phyloP scores from a whole-genome alignment of 2,329 filamentous ascomycete genomes.

The Diaporthe sp. region DNA sequence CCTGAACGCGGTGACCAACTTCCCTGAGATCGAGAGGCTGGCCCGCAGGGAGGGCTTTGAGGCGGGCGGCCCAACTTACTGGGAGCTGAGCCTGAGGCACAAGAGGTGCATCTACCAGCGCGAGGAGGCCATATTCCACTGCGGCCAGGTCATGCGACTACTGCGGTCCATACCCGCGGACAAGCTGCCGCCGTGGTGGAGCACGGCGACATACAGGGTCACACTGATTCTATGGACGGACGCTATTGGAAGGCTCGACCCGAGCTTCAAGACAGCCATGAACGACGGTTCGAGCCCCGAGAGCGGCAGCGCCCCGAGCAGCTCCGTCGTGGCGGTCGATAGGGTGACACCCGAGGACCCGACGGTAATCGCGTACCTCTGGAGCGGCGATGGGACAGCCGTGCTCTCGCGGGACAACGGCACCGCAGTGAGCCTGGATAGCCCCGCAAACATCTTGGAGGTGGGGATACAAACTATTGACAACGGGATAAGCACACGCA shows the following conservation, averaged over 20 bases:
- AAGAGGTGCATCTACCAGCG: conserved; percentile 74
- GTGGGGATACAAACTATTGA: conserved; percentile 58
- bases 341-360: conserved; percentile 56
- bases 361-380: conserved; percentile 54
- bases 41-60: conserved; percentile 73
- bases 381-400: conserved; percentile 54
- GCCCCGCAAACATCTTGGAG: conserved; percentile 54
- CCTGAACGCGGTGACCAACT: conserved; percentile 77
- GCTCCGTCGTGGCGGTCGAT: conserved; percentile 53
- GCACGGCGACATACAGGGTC: conserved; percentile 77
- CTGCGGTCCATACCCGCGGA: conserved; percentile 71
- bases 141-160: conserved; percentile 75
- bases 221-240: conserved; percentile 74
- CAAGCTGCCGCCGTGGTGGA: conserved; percentile 78
- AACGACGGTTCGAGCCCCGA: conserved; percentile 27
- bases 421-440: conserved; percentile 52
- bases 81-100: conserved; percentile 68
- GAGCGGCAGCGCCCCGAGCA: not conserved
- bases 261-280: conserved; percentile 50
- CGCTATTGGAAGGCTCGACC: conserved; percentile 65
- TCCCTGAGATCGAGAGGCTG: conserved; percentile 75
- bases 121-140: conserved; percentile 76
- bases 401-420: conserved; percentile 54
- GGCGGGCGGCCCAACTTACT: conserved; percentile 58
- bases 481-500: conserved; percentile 56